phyloP scores from a whole-genome alignment of 768 basidiomycete genomes.

The Trametes elegans region DNA sequence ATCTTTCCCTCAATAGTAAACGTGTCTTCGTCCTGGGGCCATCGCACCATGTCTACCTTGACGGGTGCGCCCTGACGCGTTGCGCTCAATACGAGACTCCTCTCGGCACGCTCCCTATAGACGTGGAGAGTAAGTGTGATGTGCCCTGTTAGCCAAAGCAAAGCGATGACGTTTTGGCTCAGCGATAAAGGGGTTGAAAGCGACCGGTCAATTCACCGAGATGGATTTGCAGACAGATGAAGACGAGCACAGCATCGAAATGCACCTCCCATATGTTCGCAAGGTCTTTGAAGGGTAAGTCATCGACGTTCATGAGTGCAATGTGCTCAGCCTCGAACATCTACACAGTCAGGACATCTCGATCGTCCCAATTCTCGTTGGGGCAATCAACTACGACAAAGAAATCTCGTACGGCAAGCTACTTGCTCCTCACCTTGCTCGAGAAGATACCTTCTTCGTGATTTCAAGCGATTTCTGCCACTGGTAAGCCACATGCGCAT shows the following conservation, averaged over 20 bases:
- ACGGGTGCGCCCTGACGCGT: slow-evolving; percentile 82
- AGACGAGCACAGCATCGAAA: slow-evolving; percentile 96
- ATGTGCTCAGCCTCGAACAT: background rate
- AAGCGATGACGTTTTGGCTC: background rate
- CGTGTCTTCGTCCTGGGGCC: slow-evolving; percentile 95
- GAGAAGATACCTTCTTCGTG: slow-evolving; percentile 81
- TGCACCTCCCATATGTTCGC: slow-evolving; percentile 92
- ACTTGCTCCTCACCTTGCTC: slow-evolving; percentile 76
- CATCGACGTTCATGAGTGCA: background rate
- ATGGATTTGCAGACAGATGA: slow-evolving; percentile 75
- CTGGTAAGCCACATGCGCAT: slow-evolving; percentile 52
- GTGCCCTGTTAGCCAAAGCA: background rate
- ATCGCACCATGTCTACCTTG: slow-evolving; percentile 87
- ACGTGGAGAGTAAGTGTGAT: slow-evolving; percentile 63
- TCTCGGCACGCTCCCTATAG: slow-evolving; percentile 76
- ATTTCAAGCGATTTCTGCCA: slow-evolving; percentile 98
- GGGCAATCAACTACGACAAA: slow-evolving; percentile 57
- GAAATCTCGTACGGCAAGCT: slow-evolving; percentile 67
- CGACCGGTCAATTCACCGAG: slow-evolving; percentile 65
- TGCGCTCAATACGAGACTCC: slow-evolving; percentile 83
- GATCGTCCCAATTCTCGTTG: slow-evolving; percentile 90
- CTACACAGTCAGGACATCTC: slow-evolving; percentile 61
- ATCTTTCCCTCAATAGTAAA: slow-evolving; percentile 51
- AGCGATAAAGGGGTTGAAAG: slow-evolving; percentile 68
- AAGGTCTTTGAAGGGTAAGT: slow-evolving; percentile 79